Evolutionary conservation across 768 basidiomycete species (phyloP), one percentile per base, ranked within the genome.

Genomic region (Podaxis sp.): DNA sequence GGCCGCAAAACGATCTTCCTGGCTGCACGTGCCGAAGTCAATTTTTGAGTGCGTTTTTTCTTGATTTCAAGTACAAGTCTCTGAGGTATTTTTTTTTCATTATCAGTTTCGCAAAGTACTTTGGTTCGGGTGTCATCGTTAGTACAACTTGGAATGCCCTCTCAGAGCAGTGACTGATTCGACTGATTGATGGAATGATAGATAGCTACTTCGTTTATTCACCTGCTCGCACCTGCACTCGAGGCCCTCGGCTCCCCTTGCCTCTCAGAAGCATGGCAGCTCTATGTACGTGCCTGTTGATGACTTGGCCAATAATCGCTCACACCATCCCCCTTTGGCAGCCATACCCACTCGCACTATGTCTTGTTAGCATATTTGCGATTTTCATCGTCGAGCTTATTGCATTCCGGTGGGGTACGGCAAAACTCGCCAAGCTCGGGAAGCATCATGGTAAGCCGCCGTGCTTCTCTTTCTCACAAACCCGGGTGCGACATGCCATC

Each of bases 181-280:
- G 24, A 17, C 33, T 62, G 46, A 58, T 52, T 59, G 37, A 41
- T 33, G 22, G 36, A 28, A 49, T 60, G 20, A 28, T 66, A 93
- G 91, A 89, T 97, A 62, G 93, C 93, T 1, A 96, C 95, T 10
- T 89, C 91, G 2, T 96, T 93, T 72, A 91, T 93, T 38, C 92
- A 95, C 73, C 81, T 96, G 0, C 78, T 96, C 5, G 76, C 83
- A 5, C 90, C 96, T 0, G 96, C 86, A 0, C 76, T 93, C 52
- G 85, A 85, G 11, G 91, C 84, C 40, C 80, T 99, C 3, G 74
- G 77, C 20, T 89, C 87, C 0, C 76, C 81, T 8, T 98, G 96
- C 73, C 79, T 98, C 24, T 68, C 80, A 0, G 75, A 82, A 2
- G 84, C 74, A 37, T 99, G 96, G 96, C 71, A 69, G 0, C 74